Conservation (phyloP, 1,139 yeast species). For the Geotrichum phurueaensis region DNA sequence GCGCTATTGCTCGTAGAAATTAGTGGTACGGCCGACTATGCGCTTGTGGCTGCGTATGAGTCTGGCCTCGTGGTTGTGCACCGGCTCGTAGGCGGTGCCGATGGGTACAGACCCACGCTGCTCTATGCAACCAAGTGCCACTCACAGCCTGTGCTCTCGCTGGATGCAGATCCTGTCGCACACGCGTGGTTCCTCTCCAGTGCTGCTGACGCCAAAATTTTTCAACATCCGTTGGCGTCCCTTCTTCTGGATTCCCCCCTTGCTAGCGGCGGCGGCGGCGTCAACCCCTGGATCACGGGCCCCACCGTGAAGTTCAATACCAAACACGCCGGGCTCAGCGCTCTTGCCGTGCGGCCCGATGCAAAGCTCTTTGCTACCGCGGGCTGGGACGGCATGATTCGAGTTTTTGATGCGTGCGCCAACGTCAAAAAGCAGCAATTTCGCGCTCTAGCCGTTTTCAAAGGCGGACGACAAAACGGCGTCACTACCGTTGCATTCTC, state of each 20-base stretch:
- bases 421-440: slow-evolving; percentile 11
- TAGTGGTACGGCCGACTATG: slow-evolving; percentile 4
- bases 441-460: slow-evolving; percentile 31
- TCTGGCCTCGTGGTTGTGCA: slow-evolving; percentile 35
- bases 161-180: slow-evolving; percentile 21
- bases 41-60: slow-evolving; percentile 37
- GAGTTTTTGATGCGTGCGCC: slow-evolving; percentile 26
- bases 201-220: slow-evolving; percentile 34
- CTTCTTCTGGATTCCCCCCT: neutral
- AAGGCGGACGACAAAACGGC: slow-evolving; percentile 30
- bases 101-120: slow-evolving; percentile 11
- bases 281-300: slow-evolving; percentile 6
- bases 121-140: slow-evolving; percentile 27
- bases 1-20: slow-evolving; percentile 25
- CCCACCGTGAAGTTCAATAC: slow-evolving; percentile 19
- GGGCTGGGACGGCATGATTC: slow-evolving; percentile 40
- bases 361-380: slow-evolving; percentile 33
- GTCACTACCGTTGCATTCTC: slow-evolving; percentile 28
- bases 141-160: slow-evolving; percentile 35
- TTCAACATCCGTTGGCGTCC: slow-evolving; percentile 24
- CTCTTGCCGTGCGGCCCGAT: slow-evolving; percentile 30
- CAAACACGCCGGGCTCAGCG: slow-evolving; percentile 32
- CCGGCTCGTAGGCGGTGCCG: slow-evolving; percentile 12
- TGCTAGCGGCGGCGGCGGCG: neutral
- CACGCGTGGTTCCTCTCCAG: slow-evolving; percentile 27